Percentiles rank a stretch among this genome's conserved stretches.
Evolutionary conservation across 2,329 filamentous ascomycete genomes (phyloP).

Genomic region (Lasiodiplodia theobromae): DNA sequence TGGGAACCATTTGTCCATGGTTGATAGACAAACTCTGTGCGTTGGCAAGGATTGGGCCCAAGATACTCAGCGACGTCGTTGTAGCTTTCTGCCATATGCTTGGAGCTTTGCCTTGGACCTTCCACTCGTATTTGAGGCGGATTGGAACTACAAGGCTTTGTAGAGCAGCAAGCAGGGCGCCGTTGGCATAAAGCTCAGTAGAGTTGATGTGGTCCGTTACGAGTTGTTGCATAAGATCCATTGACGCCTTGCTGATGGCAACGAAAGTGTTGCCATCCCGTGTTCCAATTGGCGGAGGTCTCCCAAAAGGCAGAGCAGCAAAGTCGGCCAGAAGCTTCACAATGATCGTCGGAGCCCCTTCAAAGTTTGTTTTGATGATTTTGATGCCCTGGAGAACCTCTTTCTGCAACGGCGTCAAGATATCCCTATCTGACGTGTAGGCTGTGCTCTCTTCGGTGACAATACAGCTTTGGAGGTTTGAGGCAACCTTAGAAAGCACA

Average conservation of each 20-base stretch:
- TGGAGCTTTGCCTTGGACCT: slow-evolving; percentile 71
- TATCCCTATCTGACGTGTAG: slow-evolving; percentile 76
- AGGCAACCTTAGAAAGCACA: slow-evolving; percentile 71
- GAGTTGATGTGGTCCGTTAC: slow-evolving; percentile 67
- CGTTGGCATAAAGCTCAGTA: slow-evolving; percentile 72
- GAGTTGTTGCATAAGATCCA: slow-evolving; percentile 71
- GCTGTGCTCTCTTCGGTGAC: slow-evolving; percentile 71
- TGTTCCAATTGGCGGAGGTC: slow-evolving; percentile 18
- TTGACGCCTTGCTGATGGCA: slow-evolving; percentile 83
- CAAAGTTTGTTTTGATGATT: slow-evolving; percentile 70
- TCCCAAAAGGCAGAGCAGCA: slow-evolving; percentile 70
- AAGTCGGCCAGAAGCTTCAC: slow-evolving; percentile 74
- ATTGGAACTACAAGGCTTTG: slow-evolving; percentile 74
- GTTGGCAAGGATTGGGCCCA: slow-evolving; percentile 69
- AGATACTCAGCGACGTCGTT: slow-evolving; percentile 70
- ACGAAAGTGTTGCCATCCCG: slow-evolving; percentile 76
- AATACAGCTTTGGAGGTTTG: slow-evolving; percentile 74
- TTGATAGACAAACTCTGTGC: slow-evolving; percentile 36
- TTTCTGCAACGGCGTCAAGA: slow-evolving; percentile 74
- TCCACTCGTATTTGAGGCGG: slow-evolving; percentile 79
- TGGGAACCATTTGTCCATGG: slow-evolving; percentile 52
- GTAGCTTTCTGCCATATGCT: slow-evolving; percentile 85
- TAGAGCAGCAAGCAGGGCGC: slow-evolving; percentile 70
- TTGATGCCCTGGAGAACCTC: slow-evolving; percentile 73
- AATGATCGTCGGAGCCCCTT: slow-evolving; percentile 71